Base-by-base conservation (phyloP, 768 basidiomycete species). In the Lentinula edodes region DNA sequence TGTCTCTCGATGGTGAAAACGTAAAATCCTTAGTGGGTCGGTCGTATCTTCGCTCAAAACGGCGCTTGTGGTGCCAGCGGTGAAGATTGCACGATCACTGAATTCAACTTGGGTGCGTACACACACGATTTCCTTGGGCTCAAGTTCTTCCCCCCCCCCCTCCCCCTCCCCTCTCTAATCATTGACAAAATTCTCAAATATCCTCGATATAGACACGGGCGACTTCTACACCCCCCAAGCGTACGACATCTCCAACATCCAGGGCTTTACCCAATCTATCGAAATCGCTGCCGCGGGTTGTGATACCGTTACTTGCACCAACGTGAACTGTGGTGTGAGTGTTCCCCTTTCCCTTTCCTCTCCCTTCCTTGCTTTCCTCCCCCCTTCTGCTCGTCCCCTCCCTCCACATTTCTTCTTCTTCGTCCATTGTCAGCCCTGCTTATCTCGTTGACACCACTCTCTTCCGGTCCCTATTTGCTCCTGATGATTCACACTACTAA, bases 231-330 rank as follows among this genome's bases (percentile, higher is more conserved):
- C 61, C n/a, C 64, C 65, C 20, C 64, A 77, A 68, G 73, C 75
- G 10, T 78, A 79, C 63, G 77, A 79, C 60, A 75, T 79, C 23
- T 78, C 76, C 42, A 79, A 78, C 64, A 77, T 79, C 60, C 76
- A 71, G 65, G 77, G 76, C 6, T 78, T 76, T 66, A 77, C 76
- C 2, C 74, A 76, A 61, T 74, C 74, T 8, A 70, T 77, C 18
- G 54, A 65, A 28, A 73, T 77, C 52, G 67, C 64, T 46, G 76
- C 75, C 5, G 69, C 66, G 34, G 76, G 75, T 2, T 75, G 77
- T 66, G 72, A 74, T 23, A 76, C 74, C 12, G 76, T 76, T 7
- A 73, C 73, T 7, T 78, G 77, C 65, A 75, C 72, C 10, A 73
- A 71, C 56, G 71, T 70, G 42, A 72, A 73, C 45, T 78, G 76